Percentiles rank a stretch among this genome's conserved stretches.
These are phyloP conservation scores for Helotiales sp. DNA, from an alignment of 2,329 filamentous ascomycete species.

Conservation along the genomic window DNA sequence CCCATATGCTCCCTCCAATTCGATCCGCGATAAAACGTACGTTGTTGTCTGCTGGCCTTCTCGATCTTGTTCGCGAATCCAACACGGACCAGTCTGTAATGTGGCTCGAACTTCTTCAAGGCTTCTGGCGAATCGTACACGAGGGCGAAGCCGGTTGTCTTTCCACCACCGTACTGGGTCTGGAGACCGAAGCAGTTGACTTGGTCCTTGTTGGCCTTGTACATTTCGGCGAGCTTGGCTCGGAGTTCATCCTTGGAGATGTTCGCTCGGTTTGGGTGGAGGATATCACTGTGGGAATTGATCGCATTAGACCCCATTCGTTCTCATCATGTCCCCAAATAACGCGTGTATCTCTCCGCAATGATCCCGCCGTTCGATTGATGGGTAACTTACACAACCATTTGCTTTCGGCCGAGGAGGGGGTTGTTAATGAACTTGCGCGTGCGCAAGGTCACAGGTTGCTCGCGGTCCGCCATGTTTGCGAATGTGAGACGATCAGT, in stretches of 20 bases:
- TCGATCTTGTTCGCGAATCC: slow-evolving; percentile 92
- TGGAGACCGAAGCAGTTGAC: slow-evolving; percentile 97
- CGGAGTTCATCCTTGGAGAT: slow-evolving; percentile 99
- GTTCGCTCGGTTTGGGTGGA: slow-evolving; percentile 97
- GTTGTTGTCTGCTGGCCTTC: slow-evolving; percentile 97
- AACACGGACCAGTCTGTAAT: slow-evolving; percentile 94
- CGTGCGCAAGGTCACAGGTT: slow-evolving; percentile 84
- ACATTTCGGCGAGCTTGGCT: slow-evolving; percentile 88
- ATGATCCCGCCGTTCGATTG: slow-evolving; percentile 12
- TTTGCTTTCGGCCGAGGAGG: slow-evolving; percentile 97
- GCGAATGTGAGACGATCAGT: slow-evolving; percentile 41
- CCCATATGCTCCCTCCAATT: slow-evolving; percentile 1
- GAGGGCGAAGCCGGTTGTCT: slow-evolving; percentile 98
- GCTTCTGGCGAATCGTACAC: slow-evolving; percentile 98
- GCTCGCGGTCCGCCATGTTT: slow-evolving; percentile 86
- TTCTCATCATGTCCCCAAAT: slow-evolving; percentile 11
- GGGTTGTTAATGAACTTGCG: slow-evolving; percentile 99
- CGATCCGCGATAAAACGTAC: slow-evolving; percentile 61
- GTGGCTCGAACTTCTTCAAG: slow-evolving; percentile 99
- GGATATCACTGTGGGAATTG: slow-evolving; percentile 76
- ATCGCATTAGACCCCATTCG: slow-evolving; percentile 23
- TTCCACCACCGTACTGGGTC: slow-evolving; percentile 99
- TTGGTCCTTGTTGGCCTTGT: slow-evolving; percentile 98
- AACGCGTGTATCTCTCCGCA: slow-evolving; percentile 16
- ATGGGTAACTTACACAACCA: slow-evolving; percentile 85